Evolutionary conservation across 768 basidiomycete species (phyloP), one percentile per base, ranked within the genome.

Genomic region (Amanita brunnescens): DNA sequence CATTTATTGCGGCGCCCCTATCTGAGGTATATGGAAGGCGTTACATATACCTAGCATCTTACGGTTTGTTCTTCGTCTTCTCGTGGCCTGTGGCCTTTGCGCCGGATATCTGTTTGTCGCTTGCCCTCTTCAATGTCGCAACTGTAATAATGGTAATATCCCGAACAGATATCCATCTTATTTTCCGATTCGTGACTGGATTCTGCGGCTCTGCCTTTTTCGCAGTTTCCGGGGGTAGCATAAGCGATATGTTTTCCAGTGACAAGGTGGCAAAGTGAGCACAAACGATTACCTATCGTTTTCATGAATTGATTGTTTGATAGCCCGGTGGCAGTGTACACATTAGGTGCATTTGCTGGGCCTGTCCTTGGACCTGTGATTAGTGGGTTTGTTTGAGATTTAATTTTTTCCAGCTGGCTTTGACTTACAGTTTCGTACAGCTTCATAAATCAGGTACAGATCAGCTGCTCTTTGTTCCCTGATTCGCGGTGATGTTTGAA

Each of bases 11-110:
- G 38, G 77, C 83, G 4, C 74, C 77, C 0, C 65, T 77, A 14
- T 61, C 69, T 16, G 78, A 84, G 55, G 73, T 86, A n/a, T 78
- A 81, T 58, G 87, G 89, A 2, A 70, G 83, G 43, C 81, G 78
- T 52, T 61, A 72, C 35, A 75, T 89, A 8, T 88, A 91, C 61
- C 69, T 73, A 14, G 57, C 72, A 3, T 83, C 85, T 0, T 89
- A 83, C 55, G 54, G 68, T 1, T 56, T 79, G 3, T 82, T 87
- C 62, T 79, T 86, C 57, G 59, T 77, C 1, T 74, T 85, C 49
- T 79, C 81, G 16, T 84, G 83, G 59, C 83, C 86, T 0, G 80
- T 87, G 5, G 84, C 86, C 1, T 90, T 91, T 54, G 76, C 85
- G 1, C 81, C 79, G 4, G 71, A 87, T 58, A 73, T 81, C 21